Evolutionary conservation across 2,329 filamentous ascomycete species (phyloP).

Genomic region (Colletotrichum spinosum): DNA sequence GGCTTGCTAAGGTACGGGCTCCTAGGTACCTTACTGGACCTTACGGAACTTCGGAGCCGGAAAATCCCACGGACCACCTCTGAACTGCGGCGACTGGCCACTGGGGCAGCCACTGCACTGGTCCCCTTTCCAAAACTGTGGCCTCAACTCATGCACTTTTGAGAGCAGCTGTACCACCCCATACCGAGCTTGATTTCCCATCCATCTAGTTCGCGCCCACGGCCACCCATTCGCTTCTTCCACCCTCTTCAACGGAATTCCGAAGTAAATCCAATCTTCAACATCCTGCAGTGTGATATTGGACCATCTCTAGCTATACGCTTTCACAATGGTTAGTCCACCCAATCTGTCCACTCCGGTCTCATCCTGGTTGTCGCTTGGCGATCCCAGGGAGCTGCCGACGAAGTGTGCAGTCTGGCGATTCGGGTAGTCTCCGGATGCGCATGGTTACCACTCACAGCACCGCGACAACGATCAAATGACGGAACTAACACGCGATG

Average conservation of each 20-base stretch:
- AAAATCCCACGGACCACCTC: slow-evolving; percentile 38
- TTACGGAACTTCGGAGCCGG: slow-evolving; percentile 35
- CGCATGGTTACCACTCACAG: too few species aligned
- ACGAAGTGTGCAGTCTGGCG: too few species aligned
- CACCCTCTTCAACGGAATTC: slow-evolving; percentile 8
- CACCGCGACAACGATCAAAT: background rate
- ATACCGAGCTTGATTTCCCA: slow-evolving; percentile 23
- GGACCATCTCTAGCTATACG: slow-evolving; percentile 19
- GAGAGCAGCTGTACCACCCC: slow-evolving; percentile 36
- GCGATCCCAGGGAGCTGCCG: slow-evolving; percentile 1
- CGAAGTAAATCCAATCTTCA: slow-evolving; percentile 6
- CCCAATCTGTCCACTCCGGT: background rate
- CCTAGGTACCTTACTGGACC: too few species aligned
- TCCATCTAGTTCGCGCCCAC: slow-evolving; percentile 37
- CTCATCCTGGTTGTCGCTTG: background rate
- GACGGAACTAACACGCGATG: slow-evolving; percentile 11
- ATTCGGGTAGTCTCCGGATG: too few species aligned
- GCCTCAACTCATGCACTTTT: slow-evolving; percentile 52
- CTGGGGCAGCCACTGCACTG: background rate
- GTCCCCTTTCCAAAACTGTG: slow-evolving; percentile 55
- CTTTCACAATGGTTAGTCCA: slow-evolving; percentile 39
- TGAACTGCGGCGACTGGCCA: slow-evolving; percentile 41
- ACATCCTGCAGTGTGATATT: slow-evolving; percentile 48
- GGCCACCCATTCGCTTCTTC: slow-evolving; percentile 37
- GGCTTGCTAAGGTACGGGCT: too few species aligned